Evolutionary conservation across 345 rosid genomes (phyloP), one percentile per base, ranked within the genome.

Genomic region (Iberis pinnata): DNA sequence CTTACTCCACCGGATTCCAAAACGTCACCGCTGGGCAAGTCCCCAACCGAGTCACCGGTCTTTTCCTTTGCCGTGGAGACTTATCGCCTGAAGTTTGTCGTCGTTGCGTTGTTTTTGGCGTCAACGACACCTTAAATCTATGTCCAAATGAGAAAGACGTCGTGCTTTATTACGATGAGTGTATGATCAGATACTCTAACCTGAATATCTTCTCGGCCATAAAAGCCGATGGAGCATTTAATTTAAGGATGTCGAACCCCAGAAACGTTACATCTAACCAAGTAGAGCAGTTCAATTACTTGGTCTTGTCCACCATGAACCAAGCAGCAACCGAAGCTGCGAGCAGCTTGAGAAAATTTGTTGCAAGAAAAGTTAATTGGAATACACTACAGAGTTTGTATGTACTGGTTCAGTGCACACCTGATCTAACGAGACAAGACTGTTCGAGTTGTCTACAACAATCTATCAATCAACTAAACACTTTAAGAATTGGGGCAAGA

Each of bases 371-470:
- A 3, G 35, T 15, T 1, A 1, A 53, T 6, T 42, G 19, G 10
- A 13, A 49, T 1, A 44, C 17, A 27, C 17, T 18, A 3, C 29
- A 38, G 37, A 39, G 2, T 0, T 5, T 80, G 12, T 78, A 61
- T 54, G 32, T 18, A 4, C 71, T 79, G 3, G 74, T 18, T 3
- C 78, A 82, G 78, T 82, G 88, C 61, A 73, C 65, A 3, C 80
- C 69, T 1, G 84, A 80, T 63, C 42, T 80, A 9, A 58, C 68
- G 1, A 3, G 19, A 0, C 0, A 1, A 0, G 73, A 49, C 0
- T 79, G 81, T 16, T 5, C 4, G 1, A 0, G 0, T 0, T 78
- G 84, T 55, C 62, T 79, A n/a, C 24, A 22, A 24, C 6, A 0
- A 2, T 58, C 66, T 12, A 32, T 56, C 13, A 9, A 50, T 2